Evolutionary conservation across 2,329 filamentous ascomycete species (phyloP).

Genomic region (Hypomyces perniciosus): DNA sequence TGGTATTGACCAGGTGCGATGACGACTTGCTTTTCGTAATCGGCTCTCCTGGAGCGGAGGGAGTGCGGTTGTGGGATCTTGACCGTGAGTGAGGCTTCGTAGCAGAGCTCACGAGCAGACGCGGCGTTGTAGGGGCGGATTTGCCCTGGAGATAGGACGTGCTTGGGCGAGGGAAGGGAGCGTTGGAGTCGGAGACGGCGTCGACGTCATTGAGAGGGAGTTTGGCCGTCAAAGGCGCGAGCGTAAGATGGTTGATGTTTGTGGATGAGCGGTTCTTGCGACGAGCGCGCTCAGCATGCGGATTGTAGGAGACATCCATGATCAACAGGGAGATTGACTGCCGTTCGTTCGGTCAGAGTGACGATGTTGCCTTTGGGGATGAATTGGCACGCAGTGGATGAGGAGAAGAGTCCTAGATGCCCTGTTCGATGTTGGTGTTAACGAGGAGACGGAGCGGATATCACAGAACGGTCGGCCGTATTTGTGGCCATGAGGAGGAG

Average conservation of each 20-base stretch:
- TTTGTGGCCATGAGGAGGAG: no score
- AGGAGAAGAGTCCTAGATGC: no score
- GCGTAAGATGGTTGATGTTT: constrained; percentile 54
- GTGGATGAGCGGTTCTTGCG: constrained; percentile 54
- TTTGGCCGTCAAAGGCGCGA: constrained; percentile 58
- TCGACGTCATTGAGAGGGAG: constrained; percentile 52
- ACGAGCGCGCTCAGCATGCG: constrained; percentile 50
- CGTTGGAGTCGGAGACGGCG: constrained; percentile 34
- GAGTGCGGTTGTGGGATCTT: constrained; percentile 37
- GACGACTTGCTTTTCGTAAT: constrained; percentile 60
- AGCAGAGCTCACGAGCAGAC: constrained; percentile 54
- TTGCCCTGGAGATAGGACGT: constrained; percentile 55
- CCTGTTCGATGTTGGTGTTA: no score
- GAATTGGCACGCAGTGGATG: no score
- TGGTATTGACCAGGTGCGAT: constrained; percentile 40
- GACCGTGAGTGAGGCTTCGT: constrained; percentile 39
- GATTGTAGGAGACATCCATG: constrained; percentile 57
- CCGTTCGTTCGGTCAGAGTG: no score
- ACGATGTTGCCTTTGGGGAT: no score
- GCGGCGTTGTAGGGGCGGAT: constrained; percentile 59
- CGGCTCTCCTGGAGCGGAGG: constrained; percentile 29
- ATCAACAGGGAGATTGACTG: not conserved
- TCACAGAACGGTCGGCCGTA: no score
- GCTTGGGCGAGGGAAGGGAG: constrained; percentile 24
- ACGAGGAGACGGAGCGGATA: no score